A percentile compares a stretch with the other conserved stretches of the same genome.
Conservation (phyloP, 257 asterid genomes). For the Solanum dulcamara region DNA sequence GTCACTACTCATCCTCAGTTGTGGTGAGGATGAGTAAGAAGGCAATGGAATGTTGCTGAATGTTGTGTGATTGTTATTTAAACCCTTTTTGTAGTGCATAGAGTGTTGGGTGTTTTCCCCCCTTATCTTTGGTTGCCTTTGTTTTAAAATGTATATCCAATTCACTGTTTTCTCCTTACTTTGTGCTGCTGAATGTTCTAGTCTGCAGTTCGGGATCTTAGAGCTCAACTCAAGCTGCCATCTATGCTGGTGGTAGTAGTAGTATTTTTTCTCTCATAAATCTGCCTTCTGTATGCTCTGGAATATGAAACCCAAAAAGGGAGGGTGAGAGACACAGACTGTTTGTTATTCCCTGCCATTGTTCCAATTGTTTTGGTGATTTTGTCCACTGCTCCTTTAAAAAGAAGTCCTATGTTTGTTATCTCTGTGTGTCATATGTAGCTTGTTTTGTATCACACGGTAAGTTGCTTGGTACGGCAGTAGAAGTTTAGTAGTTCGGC, state of each 20-base stretch:
- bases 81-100: background rate
- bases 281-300: background rate
- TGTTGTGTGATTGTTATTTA: background rate
- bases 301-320: background rate
- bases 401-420: background rate
- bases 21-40: background rate
- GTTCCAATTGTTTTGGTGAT: background rate
- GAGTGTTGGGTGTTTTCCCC: background rate
- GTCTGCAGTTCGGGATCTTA: constrained; percentile 86
- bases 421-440: background rate
- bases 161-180: background rate
- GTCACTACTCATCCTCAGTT: background rate
- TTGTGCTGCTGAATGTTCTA: constrained; percentile 4
- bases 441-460: background rate
- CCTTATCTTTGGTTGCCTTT: background rate
- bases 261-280: background rate
- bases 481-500: background rate
- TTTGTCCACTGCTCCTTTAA: background rate
- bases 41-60: background rate
- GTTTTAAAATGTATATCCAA: background rate
- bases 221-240: constrained; percentile 87
- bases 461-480: background rate
- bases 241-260: constrained; percentile 89
- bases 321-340: background rate
- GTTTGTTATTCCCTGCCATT: background rate